Base-by-base conservation (phyloP, 2,329 filamentous ascomycete species). In the Ascochyta pisi region DNA sequence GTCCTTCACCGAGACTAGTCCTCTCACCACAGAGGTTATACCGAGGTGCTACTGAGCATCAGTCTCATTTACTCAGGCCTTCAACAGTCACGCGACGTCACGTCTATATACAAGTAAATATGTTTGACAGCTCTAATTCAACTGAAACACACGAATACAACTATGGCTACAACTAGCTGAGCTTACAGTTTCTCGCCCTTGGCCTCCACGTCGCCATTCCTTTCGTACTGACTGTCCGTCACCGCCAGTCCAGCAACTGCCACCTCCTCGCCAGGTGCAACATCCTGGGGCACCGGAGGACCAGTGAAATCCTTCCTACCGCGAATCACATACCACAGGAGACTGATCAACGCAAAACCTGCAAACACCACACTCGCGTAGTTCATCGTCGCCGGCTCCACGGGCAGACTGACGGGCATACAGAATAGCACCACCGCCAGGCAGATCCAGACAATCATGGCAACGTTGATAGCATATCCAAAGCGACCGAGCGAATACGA, bases 361-460 rank as follows among this genome's bases (percentile, higher is more conserved):
- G 73, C 76, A 59, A 77, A 78, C 0, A 78, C 76, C 3, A 76
- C 76, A 38, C 66, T 71, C 1, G 75, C 75, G 50, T 78, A 78
- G 55, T 82, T 82, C 79, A 82, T 76, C 3, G 64, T 73, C 1
- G 62, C 63, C 0, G 77, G 66, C 33, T 73, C 74, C 0, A 77
- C 76, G 0, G 79, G 77, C 12, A 82, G 58, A 40, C 72, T 76
- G 23, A 80, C 76, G 0, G 81, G 90, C 88, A 93, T 90, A 71
- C 88, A 92, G 78, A 92, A 93, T 40, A 93, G 77, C 52, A 90
- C 83, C 15, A 91, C 82, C 1, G 89, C 84, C 16, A 93, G 79
- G 29, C 79, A 73, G 54, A 92, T 91, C 89, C 89, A 93, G 35
- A 79, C 75, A n/a, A 92, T 73, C 47, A 87, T 89, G 39, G 86